phyloP scores from a whole-genome alignment of 768 basidiomycete species.

The Imleria badia region DNA sequence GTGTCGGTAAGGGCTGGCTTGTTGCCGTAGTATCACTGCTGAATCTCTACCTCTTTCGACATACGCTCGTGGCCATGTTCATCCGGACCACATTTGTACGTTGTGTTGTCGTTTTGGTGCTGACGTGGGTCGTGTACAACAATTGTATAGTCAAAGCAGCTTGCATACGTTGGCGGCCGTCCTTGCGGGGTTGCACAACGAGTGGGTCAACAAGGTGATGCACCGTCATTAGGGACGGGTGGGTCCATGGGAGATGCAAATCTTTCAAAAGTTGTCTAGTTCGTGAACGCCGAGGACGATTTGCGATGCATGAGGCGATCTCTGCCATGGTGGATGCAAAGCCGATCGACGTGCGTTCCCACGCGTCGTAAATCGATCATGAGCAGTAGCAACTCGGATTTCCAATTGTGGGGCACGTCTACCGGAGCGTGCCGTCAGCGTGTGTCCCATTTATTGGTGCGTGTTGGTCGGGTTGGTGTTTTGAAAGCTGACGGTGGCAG shows the following conservation, averaged over 20 bases:
- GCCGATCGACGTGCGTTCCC: slow-evolving; percentile 52
- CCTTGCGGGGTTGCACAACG: slow-evolving; percentile 69
- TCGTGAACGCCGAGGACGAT: slow-evolving; percentile 61
- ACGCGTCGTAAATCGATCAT: slow-evolving; percentile 54
- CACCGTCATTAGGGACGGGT: slow-evolving; percentile 64
- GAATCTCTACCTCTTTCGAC: too few species aligned
- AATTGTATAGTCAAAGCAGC: slow-evolving; percentile 75
- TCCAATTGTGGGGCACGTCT: slow-evolving; percentile 36
- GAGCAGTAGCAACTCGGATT: slow-evolving; percentile 45
- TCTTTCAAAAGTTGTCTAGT: slow-evolving; percentile 72
- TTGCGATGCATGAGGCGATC: slow-evolving; percentile 73
- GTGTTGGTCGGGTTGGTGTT: slow-evolving; percentile 17
- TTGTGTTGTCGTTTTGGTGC: background rate
- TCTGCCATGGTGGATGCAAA: slow-evolving; percentile 66
- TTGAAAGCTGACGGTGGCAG: background rate
- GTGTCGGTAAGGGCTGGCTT: too few species aligned
- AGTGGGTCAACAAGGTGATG: slow-evolving; percentile 69
- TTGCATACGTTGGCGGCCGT: slow-evolving; percentile 80
- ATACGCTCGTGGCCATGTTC: slow-evolving; percentile 69
- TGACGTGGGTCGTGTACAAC: slow-evolving; percentile 44
- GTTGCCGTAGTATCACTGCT: too few species aligned
- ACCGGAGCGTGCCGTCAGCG: slow-evolving; percentile 46
- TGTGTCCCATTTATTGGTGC: slow-evolving; percentile 85
- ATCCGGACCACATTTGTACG: slow-evolving; percentile 84
- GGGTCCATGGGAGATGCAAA: slow-evolving; percentile 66